Base-by-base conservation (phyloP, 169 alveolate genomes). In the Cystoisospora suis region DNA sequence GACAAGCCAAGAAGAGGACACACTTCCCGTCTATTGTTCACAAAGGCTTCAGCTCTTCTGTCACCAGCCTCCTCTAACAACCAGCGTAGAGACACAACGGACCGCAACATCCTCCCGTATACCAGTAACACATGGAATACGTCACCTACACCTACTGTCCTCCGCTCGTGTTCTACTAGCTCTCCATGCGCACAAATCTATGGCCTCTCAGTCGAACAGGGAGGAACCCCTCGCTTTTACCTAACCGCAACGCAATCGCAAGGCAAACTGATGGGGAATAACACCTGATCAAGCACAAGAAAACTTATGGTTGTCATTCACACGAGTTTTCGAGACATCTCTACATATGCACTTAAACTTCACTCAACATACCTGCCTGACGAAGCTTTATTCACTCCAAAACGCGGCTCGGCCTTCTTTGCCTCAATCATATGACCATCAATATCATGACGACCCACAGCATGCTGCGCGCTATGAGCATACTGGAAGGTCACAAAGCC, bases 401-500 rank as follows among this genome's bases (percentile, higher is more conserved):
- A 72, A 4, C 83, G 36, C 56, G 83, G 58, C 53, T 72, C 83
- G 27, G 83, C 83, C 53, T 38, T 72, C 83, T 72, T 72, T 38
- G 32, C 83, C 83, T 72, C 83, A 53, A 72, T 72, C 58, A 72
- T 12, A 29, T 34, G 47, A 53, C 83, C 83, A 9, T 72, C 83
- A 34, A 72, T 17, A 38, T 72, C 83, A 38, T 72, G 83, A 46
- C 23, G 36, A 7, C 83, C 83, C 29, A 72, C 83, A 38, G 42
- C 15, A 53, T 72, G 36, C n/a, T 38, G 58, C 56, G 83, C 83
- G 45, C 83, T 72, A 34, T 72, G 83, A 6, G 83, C 34, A 38
- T 23, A 72, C 83, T 12, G 83, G 90, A 95, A 87, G 53, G 97
- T 96, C 42, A 97, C 94, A 77, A 95, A 95, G 5, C 97, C 97